These are phyloP conservation scores for Boletus rubroflammeus DNA, from an alignment of 768 basidiomycete species.

Conservation along the genomic window DNA sequence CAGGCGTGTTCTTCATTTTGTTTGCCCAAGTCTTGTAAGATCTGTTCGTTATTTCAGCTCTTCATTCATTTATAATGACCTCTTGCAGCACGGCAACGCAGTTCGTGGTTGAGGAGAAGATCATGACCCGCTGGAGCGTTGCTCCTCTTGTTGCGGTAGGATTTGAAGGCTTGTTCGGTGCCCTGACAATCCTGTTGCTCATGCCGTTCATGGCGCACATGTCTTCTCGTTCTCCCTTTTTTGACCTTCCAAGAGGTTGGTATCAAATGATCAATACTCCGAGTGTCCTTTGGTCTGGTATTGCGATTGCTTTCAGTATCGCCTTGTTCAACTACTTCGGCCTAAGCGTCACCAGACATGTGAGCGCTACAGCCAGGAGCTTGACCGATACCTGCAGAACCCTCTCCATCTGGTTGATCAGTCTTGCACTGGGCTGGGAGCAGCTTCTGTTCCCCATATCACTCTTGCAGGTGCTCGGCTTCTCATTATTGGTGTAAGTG, in stretches of 20 bases:
- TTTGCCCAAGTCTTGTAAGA: constrained; percentile 93
- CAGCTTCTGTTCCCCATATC: constrained; percentile 77
- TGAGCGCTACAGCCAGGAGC: constrained; percentile 89
- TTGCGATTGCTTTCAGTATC: constrained; percentile 75
- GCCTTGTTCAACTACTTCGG: constrained; percentile 88
- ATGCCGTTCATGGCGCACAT: constrained; percentile 79
- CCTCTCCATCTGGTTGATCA: constrained; percentile 92
- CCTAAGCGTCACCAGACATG: constrained; percentile 85
- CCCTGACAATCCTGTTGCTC: constrained; percentile 69
- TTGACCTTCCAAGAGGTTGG: constrained; percentile 89
- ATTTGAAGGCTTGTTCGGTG: constrained; percentile 90
- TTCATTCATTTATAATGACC: neutral
- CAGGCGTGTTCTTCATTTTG: constrained; percentile 86
- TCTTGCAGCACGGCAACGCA: constrained; percentile 75
- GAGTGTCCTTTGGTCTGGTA: constrained; percentile 58
- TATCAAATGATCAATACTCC: constrained; percentile 81
- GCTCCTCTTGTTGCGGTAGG: constrained; percentile 92
- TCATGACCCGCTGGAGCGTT: constrained; percentile 83
- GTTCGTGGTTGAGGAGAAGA: constrained; percentile 96
- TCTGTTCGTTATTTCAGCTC: neutral
- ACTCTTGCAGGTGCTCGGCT: constrained; percentile 78
- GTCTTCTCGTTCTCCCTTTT: constrained; percentile 62
- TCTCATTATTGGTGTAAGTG: constrained; percentile 84
- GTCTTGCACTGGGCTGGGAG: constrained; percentile 90
- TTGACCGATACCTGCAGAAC: constrained; percentile 95